Base-by-base conservation (phyloP, 352 stramenopile genomes). In the Phytophthora ramorum region DNA sequence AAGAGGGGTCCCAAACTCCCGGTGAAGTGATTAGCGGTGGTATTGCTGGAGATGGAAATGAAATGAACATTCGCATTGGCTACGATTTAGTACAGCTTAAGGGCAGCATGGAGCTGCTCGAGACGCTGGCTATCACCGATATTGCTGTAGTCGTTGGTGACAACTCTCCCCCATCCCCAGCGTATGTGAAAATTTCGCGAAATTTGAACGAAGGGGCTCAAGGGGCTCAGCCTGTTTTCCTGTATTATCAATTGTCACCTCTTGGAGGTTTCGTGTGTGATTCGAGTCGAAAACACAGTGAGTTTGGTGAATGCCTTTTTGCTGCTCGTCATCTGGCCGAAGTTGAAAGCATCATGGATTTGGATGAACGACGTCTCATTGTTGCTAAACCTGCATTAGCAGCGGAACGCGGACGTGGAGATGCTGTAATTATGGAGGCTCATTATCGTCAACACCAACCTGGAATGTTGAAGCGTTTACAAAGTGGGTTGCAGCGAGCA, bases 231-330 rank as follows among this genome's bases (percentile, higher is more conserved):
- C 60, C 67, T n/a, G 34, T 91, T 37, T 87, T 78, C 35, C 44
- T 95, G 17, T 86, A 68, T 43, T 95, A 93, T 73, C 68, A 54
- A 20, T 10, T 91, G 7, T 45, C 69, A 24, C 75, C 83, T 26
- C 48, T 93, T 12, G 83, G 76, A 14, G 81, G 76, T 2, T 93
- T 93, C 66, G 63, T 73, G 41, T 95, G 87, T 51, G 32, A 84
- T 48, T 70, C 60, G 2, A 55, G 70, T 22, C 54, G 59, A 7
- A 51, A 67, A 19, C 79, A 92, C 40, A 88, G 83, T 30, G 71
- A 79, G 1, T 87, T 91, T 60, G 84, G 83, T 7, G 81, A 88
- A 40, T 95, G 87, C 30, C 61, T 95, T 24, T 95, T 95, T 65
- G 63, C 68, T 0, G 58, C 65, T 35, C 82, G 80, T 34, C 79